phyloP scores from a whole-genome alignment of 2,329 filamentous ascomycete species.

The Microthyrium microscopicum region DNA sequence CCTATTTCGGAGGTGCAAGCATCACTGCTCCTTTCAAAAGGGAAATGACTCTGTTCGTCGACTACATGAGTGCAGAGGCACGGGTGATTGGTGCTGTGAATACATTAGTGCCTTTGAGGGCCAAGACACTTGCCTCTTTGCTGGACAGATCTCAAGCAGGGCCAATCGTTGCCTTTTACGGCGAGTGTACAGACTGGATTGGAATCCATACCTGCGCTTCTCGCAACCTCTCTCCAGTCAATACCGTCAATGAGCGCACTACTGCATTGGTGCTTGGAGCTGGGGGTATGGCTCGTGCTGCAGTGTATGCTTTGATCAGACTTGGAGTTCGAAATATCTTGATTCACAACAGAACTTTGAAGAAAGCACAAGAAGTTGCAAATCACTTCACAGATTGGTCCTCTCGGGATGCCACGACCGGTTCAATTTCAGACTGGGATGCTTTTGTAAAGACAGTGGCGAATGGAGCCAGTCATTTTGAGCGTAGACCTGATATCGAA shows the following conservation, averaged over 20 bases:
- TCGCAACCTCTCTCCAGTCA: conserved; percentile 54
- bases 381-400: conserved; percentile 59
- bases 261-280: conserved; percentile 39
- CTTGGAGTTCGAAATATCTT: conserved; percentile 62
- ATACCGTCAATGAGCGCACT: conserved; percentile 35
- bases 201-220: conserved; percentile 59
- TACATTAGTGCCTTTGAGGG: conserved; percentile 55
- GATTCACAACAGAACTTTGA: conserved; percentile 52
- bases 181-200: conserved; percentile 71
- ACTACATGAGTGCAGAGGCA: conserved; percentile 54
- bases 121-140: conserved; percentile 35
- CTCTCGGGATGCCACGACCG: no score
- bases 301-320: conserved; percentile 63
- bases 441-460: no score
- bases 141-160: conserved; percentile 47
- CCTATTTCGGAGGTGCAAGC: conserved; percentile 54
- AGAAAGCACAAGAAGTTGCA: conserved; percentile 51
- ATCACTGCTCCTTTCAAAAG: conserved; percentile 61
- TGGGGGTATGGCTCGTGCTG: conserved; percentile 63
- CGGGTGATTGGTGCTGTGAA: conserved; percentile 62
- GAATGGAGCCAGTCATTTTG: no score
- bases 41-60: conserved; percentile 47
- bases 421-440: no score
- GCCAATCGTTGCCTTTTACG: conserved; percentile 52
- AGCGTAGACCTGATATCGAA: no score